phyloP scores from a whole-genome alignment of 768 basidiomycete genomes.

The Termitomyces heimii region DNA sequence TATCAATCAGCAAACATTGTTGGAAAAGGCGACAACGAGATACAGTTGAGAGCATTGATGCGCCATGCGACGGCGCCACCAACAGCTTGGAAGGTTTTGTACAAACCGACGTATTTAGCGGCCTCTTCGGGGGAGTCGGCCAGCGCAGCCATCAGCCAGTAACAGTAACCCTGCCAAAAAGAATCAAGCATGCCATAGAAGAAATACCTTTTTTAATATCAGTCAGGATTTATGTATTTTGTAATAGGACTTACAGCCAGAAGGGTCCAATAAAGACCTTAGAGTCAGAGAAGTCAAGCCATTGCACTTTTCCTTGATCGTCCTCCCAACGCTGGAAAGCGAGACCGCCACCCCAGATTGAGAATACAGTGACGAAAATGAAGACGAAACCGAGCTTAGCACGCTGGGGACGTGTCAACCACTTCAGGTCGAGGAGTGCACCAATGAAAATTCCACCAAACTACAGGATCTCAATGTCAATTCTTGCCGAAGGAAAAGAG shows the following conservation, averaged over 20 bases:
- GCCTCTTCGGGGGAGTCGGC: conserved; percentile 20
- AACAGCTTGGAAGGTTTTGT: conserved; percentile 23
- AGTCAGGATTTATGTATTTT: neutral
- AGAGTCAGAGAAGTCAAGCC: conserved; percentile 19
- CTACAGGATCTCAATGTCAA: conserved; percentile 4
- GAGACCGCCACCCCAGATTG: conserved; percentile 23
- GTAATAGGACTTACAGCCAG: conserved; percentile 16
- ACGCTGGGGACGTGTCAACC: conserved; percentile 21
- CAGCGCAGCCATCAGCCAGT: conserved; percentile 24
- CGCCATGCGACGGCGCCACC: conserved; percentile 25
- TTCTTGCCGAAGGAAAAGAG: neutral
- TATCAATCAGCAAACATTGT: neutral
- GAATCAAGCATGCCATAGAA: conserved; percentile 24
- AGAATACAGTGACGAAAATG: conserved; percentile 19
- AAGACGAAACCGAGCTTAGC: conserved; percentile 20
- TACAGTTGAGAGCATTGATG: conserved; percentile 24
- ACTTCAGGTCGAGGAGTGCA: conserved; percentile 20
- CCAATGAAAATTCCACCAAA: conserved; percentile 21
- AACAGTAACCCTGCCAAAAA: conserved; percentile 25
- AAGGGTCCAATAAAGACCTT: conserved; percentile 20
- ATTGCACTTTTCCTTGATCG: conserved; percentile 17
- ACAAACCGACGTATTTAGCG: conserved; percentile 23
- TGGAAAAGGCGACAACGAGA: neutral
- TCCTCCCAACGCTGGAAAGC: conserved; percentile 23
- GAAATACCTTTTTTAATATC: conserved; percentile 17